phyloP scores from a whole-genome alignment of 1,284 basidiomycete species.

The Vanrija humicola region DNA sequence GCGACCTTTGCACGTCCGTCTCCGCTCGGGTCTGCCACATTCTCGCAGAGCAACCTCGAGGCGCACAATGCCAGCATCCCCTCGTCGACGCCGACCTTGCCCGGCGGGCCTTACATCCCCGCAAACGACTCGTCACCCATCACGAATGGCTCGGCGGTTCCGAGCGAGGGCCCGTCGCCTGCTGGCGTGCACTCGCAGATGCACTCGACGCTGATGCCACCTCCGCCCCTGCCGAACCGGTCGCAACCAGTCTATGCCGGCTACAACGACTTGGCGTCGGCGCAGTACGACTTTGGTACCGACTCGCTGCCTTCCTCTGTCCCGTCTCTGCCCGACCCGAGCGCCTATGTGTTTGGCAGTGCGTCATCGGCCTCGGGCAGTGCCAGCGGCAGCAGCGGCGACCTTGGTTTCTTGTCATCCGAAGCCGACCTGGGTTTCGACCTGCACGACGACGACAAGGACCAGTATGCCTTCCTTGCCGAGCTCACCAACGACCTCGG shows the following conservation, averaged over 20 bases:
- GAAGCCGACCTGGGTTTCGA: slow-evolving; percentile 16
- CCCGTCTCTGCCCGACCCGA: slow-evolving; percentile 11
- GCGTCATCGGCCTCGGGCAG: not conserved
- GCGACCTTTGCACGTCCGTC: slow-evolving; percentile 7
- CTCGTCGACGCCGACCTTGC: slow-evolving; percentile 3
- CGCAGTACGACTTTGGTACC: too few relatives aligned
- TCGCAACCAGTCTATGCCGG: not conserved
- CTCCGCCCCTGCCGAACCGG: slow-evolving; percentile 7
- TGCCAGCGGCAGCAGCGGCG: not conserved
- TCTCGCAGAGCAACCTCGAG: not conserved
- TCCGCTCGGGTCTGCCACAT: slow-evolving; percentile 4
- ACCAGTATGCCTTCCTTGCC: slow-evolving; percentile 14
- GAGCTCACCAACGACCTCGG: slow-evolving; percentile 5
- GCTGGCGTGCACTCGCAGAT: slow-evolving; percentile 3
- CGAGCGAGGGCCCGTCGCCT: slow-evolving; percentile 13
- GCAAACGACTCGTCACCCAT: slow-evolving; percentile 2
- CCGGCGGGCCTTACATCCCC: slow-evolving; percentile 17
- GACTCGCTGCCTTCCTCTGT: slow-evolving; percentile 1
- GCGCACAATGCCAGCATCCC: not conserved
- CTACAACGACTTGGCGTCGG: too few relatives aligned
- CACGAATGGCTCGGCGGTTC: not conserved
- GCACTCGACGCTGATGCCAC: slow-evolving; percentile 9
- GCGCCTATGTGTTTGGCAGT: not conserved
- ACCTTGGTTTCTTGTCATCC: not conserved
- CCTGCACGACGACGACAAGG: slow-evolving; percentile 7